Evolutionary conservation across 2,329 filamentous ascomycete genomes (phyloP).

Genomic region (Colletotrichum spaethianum): DNA sequence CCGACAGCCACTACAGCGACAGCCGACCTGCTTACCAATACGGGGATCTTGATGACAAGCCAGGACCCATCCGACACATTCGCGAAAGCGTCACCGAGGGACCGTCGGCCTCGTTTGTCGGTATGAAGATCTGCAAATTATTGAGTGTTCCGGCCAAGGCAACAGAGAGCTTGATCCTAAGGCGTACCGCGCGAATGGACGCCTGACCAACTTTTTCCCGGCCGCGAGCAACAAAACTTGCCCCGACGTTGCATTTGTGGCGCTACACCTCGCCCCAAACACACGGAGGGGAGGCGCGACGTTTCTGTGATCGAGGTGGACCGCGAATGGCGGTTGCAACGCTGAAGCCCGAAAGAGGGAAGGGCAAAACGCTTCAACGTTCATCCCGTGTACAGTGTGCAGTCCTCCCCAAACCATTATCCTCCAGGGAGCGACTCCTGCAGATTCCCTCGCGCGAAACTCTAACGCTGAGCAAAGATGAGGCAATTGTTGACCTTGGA

Average conservation of each 20-base stretch:
- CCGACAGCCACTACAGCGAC: conserved; percentile 11
- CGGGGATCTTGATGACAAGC: not conserved
- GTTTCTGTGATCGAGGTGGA: not conserved
- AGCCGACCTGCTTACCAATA: conserved; percentile 27
- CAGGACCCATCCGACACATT: not conserved
- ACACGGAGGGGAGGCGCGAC: not conserved
- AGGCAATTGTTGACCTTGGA: not conserved
- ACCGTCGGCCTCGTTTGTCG: not conserved
- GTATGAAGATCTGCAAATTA: conserved; percentile 26
- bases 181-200: not conserved
- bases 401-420: not conserved
- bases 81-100: not conserved
- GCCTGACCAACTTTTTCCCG: conserved; percentile 18
- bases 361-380: not conserved
- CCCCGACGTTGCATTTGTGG: conserved; percentile 12
- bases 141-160: conserved; percentile 16
- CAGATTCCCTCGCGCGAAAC: not conserved
- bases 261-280: not conserved
- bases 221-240: not conserved
- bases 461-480: conserved; percentile 10
- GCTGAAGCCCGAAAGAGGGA: not conserved
- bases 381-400: not conserved
- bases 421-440: not conserved
- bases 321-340: not conserved
- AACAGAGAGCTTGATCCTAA: not conserved